Base-by-base conservation (phyloP, 78 protist genomes). In the Chrysochromulina tobinii region DNA sequence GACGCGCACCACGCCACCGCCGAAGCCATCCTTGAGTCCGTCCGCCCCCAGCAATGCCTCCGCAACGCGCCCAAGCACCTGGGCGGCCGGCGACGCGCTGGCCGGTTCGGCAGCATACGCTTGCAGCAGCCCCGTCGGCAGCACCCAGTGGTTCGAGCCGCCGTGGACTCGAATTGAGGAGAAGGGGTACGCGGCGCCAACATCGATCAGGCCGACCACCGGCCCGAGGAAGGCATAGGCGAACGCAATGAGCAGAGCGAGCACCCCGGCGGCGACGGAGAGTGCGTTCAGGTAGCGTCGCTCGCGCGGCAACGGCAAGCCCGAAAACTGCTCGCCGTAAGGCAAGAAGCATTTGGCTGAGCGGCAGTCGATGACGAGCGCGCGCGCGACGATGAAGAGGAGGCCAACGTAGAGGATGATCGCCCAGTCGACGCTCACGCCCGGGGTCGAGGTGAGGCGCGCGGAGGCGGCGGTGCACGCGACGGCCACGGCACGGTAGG, bases 71-170 rank as follows among this genome's bases (percentile, higher is more conserved):
- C 23, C 64, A 59, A 59, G 23, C 64, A 14, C 7, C 0, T 7
- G 64, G 7, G 64, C 64, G 64, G 12, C 23, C 64, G 64, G 23
- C 23, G 7, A 12, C 12, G 64, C 64, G 12, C 64, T 59, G 0
- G 64, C 64, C 23, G 23, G 64, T 12, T 7, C 64, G 23, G 12
- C 64, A 59, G 23, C 7, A 12, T 59, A 14, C 64, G 64, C 21
- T 4, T 50, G 83, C n/a, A 50, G 55, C 8, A 48, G 83, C 25
- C 27, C 53, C 25, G 83, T 73, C 55, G 83, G 83, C 4, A 73
- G 20, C 21, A 73, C n/a, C 55, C 12, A 25, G 83, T 73, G 83
- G 83, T 73, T 73, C 57, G 83, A 73, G n/a, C 83, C 83, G 53
- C 55, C 83, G 83, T 73, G 83, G 25, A 73, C 2, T n/a, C 54